These are phyloP conservation scores for Leucocoprinus birnbaumii DNA, from an alignment of 768 basidiomycete genomes.

Conservation along the genomic window DNA sequence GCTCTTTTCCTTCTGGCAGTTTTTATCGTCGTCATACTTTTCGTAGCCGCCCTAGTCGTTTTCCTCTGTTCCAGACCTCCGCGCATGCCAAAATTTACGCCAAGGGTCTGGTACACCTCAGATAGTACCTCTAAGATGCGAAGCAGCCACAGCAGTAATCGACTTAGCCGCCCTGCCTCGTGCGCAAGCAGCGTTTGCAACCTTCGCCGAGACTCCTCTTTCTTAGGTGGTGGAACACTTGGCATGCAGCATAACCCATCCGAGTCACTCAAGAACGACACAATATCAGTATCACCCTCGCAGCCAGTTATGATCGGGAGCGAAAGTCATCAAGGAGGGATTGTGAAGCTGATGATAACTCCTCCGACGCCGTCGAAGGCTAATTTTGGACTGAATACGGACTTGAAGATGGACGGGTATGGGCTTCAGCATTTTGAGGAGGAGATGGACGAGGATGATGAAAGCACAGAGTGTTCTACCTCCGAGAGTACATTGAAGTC, in stretches of 20 bases:
- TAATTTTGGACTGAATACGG: background rate
- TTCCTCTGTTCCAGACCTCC: constrained; percentile 7
- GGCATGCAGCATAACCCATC: background rate
- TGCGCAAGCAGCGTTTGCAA: background rate
- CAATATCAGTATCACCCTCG: constrained; percentile 13
- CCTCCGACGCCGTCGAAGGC: constrained; percentile 18
- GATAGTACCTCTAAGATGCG: background rate
- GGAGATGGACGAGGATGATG: constrained; percentile 2
- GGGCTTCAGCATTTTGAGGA: background rate
- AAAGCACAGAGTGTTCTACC: background rate
- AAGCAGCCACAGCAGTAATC: background rate
- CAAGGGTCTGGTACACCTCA: constrained; percentile 10
- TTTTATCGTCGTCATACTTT: constrained; percentile 2
- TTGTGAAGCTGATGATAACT: constrained; percentile 15
- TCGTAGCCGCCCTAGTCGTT: background rate
- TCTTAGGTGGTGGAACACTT: background rate
- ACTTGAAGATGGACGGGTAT: background rate
- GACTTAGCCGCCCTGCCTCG: background rate
- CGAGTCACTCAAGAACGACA: constrained; percentile 3
- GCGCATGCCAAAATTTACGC: constrained; percentile 4
- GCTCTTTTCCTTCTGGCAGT: constrained; percentile 6
- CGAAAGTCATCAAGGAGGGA: constrained; percentile 3
- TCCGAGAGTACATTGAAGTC: background rate
- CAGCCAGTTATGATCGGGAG: constrained; percentile 9
- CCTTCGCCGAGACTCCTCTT: background rate